Percentiles rank a stretch among this genome's conserved stretches.
Conservation (phyloP, 2,329 filamentous ascomycete genomes). For the Fusarium chuoi region DNA sequence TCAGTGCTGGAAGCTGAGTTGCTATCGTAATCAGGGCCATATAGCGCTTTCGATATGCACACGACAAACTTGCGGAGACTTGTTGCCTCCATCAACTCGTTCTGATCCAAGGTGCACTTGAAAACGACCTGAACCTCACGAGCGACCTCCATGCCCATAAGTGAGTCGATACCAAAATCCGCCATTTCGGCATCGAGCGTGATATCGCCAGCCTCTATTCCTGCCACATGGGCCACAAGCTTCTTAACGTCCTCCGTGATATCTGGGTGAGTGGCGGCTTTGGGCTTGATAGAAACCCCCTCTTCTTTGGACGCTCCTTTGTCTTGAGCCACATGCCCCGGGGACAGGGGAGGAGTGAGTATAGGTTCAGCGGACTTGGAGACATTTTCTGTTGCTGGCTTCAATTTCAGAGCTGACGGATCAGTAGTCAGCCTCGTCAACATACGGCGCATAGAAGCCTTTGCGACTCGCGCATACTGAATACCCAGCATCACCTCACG, state of each 20-base stretch:
- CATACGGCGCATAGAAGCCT: not conserved
- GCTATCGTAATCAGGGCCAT: not conserved
- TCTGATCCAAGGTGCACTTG: not conserved
- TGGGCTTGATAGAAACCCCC: not conserved
- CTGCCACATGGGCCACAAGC: not conserved
- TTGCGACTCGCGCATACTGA: not conserved
- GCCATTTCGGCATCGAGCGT: not conserved
- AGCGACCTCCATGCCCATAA: conserved; percentile 14
- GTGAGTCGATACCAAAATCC: conserved; percentile 16
- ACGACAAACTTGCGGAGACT: not conserved
- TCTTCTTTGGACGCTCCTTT: not conserved
- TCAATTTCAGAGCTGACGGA: not conserved
- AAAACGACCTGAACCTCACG: not conserved
- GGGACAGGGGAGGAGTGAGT: not conserved
- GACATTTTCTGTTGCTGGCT: not conserved
- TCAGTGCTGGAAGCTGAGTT: not conserved
- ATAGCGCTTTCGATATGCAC: not conserved
- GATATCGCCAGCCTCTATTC: conserved; percentile 3
- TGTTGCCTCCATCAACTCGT: not conserved
- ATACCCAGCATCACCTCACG: conserved; percentile 2
- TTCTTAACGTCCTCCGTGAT: not conserved
- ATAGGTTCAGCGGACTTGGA: not conserved
- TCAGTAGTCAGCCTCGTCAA: not conserved
- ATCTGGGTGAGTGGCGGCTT: not conserved
- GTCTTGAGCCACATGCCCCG: not conserved